Evolutionary conservation across 2,329 filamentous ascomycete species (phyloP).

Genomic region (Hymenoscyphus linearis): DNA sequence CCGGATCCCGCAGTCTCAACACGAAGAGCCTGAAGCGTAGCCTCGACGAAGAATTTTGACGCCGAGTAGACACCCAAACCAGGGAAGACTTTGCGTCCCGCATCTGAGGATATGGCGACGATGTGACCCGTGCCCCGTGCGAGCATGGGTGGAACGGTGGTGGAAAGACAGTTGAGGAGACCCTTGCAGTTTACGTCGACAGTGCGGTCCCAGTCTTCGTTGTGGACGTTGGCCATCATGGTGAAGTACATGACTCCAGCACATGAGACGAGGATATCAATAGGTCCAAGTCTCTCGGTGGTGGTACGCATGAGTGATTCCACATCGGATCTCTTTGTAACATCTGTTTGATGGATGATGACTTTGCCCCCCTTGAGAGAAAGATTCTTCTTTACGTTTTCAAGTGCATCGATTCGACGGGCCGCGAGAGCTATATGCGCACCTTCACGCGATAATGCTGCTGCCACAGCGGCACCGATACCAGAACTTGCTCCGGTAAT

Average conservation of each 20-base stretch:
- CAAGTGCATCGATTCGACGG: constrained; percentile 63
- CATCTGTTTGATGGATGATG: constrained; percentile 65
- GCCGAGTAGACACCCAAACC: constrained; percentile 78
- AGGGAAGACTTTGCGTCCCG: constrained; percentile 76
- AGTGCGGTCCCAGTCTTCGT: constrained; percentile 73
- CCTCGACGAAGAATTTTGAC: constrained; percentile 81
- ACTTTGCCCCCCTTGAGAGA: constrained; percentile 56
- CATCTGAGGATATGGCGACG: constrained; percentile 77
- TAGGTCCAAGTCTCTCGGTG: constrained; percentile 57
- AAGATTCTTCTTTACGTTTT: constrained; percentile 59
- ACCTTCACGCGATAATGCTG: constrained; percentile 63
- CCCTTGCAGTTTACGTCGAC: constrained; percentile 87
- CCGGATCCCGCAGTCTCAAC: constrained; percentile 72
- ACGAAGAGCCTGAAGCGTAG: constrained; percentile 68
- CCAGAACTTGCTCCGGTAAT: constrained; percentile 77
- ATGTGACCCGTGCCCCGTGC: constrained; percentile 64
- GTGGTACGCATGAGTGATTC: constrained; percentile 58
- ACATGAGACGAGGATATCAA: constrained; percentile 75
- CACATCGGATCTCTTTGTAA: constrained; percentile 62
- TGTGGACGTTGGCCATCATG: constrained; percentile 73
- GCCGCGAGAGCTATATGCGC: constrained; percentile 68
- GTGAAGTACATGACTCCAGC: constrained; percentile 88
- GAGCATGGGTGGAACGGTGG: constrained; percentile 67
- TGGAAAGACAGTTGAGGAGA: constrained; percentile 65
- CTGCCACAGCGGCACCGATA: constrained; percentile 70